Evolutionary conservation across 441 rosid species (phyloP).

Genomic region (Croton laevigatus): DNA sequence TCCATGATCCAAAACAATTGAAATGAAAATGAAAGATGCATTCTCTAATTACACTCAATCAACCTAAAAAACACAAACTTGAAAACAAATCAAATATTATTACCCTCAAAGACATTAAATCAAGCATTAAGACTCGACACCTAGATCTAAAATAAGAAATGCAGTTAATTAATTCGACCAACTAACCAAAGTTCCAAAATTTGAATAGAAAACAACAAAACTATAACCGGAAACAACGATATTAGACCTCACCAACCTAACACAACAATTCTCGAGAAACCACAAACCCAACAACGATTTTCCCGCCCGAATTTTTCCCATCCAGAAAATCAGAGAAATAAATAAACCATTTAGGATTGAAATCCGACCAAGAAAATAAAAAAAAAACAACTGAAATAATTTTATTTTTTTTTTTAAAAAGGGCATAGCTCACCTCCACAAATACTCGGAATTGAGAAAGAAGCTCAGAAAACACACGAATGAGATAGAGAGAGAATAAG

Average conservation of each 20-base stretch:
- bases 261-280: background rate
- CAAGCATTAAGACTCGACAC: conserved; percentile 7
- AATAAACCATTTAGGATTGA: background rate
- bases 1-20: background rate
- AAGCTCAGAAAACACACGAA: background rate
- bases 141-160: conserved; percentile 8
- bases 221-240: background rate
- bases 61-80: background rate
- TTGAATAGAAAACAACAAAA: conserved; percentile 10
- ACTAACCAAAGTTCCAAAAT: background rate
- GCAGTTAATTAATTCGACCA: conserved; percentile 1
- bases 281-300: background rate
- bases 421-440: conserved; percentile 11
- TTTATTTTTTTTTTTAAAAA: background rate
- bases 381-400: too few relatives aligned
- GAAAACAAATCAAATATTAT: conserved; percentile 5
- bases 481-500: conserved; percentile 13
- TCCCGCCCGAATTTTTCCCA: background rate
- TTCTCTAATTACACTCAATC: conserved; percentile 9
- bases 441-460: background rate
- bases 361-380: background rate
- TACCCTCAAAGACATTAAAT: background rate
- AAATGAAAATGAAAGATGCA: background rate
- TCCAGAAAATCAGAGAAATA: background rate
- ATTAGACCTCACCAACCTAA: conserved; percentile 9